phyloP scores from a whole-genome alignment of 129 eudicot species.

The Artemisia annua region DNA sequence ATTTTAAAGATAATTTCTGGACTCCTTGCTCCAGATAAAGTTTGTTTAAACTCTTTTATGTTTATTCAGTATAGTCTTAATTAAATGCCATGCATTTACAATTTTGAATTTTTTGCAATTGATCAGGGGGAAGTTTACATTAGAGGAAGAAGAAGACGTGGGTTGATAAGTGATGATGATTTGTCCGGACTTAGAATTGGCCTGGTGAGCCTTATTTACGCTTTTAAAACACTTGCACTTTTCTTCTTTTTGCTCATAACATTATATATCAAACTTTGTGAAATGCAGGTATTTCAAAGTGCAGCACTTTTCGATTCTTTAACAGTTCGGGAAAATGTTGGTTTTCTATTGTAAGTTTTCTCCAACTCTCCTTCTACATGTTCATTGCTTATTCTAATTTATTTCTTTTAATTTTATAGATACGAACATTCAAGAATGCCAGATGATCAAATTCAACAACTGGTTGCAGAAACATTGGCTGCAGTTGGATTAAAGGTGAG shows the following conservation, averaged over 20 bases:
- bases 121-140: constrained; percentile 77
- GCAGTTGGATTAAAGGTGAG: constrained; percentile 94
- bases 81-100: too few relatives aligned
- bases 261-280: neutral
- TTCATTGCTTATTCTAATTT: neutral
- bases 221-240: neutral
- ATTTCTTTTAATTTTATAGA: constrained; percentile 28
- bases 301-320: constrained; percentile 83
- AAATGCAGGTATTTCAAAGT: constrained; percentile 74
- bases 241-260: neutral
- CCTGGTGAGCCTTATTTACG: constrained; percentile 40
- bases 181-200: constrained; percentile 83
- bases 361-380: neutral
- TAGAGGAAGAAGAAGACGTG: constrained; percentile 60
- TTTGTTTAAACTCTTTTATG: too few relatives aligned
- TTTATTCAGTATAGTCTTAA: too few relatives aligned
- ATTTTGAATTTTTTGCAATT: constrained; percentile 7
- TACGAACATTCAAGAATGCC: constrained; percentile 88
- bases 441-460: constrained; percentile 61
- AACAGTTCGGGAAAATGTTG: constrained; percentile 87
- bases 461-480: constrained; percentile 86
- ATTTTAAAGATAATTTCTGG: constrained; percentile 80
- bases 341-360: constrained; percentile 73
- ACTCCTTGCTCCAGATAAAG: constrained; percentile 81
- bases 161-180: constrained; percentile 79